A percentile compares a stretch with the other conserved stretches of the same genome.
Evolutionary conservation across 2,329 filamentous ascomycete species (phyloP).

Genomic region (Pseudomassariella vexata): DNA sequence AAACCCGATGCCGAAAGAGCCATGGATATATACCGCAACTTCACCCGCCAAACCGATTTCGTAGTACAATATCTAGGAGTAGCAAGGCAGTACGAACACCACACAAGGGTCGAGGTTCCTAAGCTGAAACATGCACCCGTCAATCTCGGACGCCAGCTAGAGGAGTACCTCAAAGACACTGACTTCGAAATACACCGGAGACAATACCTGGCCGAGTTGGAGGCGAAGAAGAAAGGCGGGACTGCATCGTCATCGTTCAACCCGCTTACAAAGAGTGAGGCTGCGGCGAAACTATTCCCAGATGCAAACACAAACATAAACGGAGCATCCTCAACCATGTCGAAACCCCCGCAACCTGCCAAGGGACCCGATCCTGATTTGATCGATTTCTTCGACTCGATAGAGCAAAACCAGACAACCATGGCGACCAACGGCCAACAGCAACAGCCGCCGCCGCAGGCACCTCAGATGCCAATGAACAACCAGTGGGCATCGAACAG

Average conservation of each 20-base stretch:
- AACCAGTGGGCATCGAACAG: slow-evolving; percentile 30
- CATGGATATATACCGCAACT: slow-evolving; percentile 85
- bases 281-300: slow-evolving; percentile 37
- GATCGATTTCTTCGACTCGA: slow-evolving; percentile 93
- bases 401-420: slow-evolving; percentile 79
- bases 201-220: slow-evolving; percentile 85
- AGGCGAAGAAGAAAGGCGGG: slow-evolving; percentile 55
- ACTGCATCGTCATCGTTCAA: slow-evolving; percentile 25
- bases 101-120: slow-evolving; percentile 88
- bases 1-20: slow-evolving; percentile 88
- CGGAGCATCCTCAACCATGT: slow-evolving; percentile 22
- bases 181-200: slow-evolving; percentile 92
- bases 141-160: slow-evolving; percentile 79
- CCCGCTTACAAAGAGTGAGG: slow-evolving; percentile 32
- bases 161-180: slow-evolving; percentile 90
- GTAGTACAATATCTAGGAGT: slow-evolving; percentile 86
- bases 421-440: slow-evolving; percentile 43
- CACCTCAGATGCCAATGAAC: slow-evolving; percentile 25
- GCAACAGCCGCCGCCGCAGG: slow-evolving; percentile 23
- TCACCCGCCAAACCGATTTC: slow-evolving; percentile 85
- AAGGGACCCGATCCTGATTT: slow-evolving; percentile 71
- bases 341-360: slow-evolving; percentile 39
- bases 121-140: slow-evolving; percentile 97
- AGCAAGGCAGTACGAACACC: slow-evolving; percentile 84
- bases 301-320: slow-evolving; percentile 22